Evolutionary conservation across 2,329 filamentous ascomycete species (phyloP).

Genomic region (Aspergillus pseudonomiae): DNA sequence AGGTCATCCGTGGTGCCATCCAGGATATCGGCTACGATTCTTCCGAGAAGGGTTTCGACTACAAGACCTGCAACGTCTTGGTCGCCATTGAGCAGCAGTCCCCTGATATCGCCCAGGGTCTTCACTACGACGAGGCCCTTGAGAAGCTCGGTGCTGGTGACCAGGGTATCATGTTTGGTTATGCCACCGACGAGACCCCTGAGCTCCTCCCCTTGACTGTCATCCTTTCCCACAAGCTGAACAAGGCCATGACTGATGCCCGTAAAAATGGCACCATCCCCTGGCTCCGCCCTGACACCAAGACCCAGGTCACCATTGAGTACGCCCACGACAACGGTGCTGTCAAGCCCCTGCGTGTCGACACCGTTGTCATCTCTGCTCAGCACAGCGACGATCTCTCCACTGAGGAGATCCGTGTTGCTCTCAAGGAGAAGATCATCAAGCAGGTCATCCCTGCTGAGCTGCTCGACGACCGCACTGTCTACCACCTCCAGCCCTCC

Average conservation of each 20-base stretch:
- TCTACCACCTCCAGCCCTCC: slow-evolving; percentile 99
- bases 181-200: slow-evolving; percentile 98
- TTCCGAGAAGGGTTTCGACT: slow-evolving; percentile 97
- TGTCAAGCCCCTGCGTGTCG: slow-evolving; percentile 86
- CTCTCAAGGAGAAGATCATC: slow-evolving; percentile 97
- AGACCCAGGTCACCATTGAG: slow-evolving; percentile 99
- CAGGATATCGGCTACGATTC: slow-evolving; percentile 99
- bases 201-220: slow-evolving; percentile 95
- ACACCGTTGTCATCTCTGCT: slow-evolving; percentile 95
- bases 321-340: slow-evolving; percentile 94
- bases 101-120: slow-evolving; percentile 97
- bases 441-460: slow-evolving; percentile 89
- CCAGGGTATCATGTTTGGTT: slow-evolving; percentile 99
- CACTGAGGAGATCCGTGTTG: slow-evolving; percentile 89
- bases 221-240: slow-evolving; percentile 94
- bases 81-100: slow-evolving; percentile 99
- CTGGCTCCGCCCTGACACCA: slow-evolving; percentile 97
- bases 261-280: slow-evolving; percentile 84
- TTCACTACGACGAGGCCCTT: slow-evolving; percentile 95
- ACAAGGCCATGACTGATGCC: slow-evolving; percentile 88
- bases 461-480: slow-evolving; percentile 88
- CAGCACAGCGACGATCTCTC: slow-evolving; percentile 88
- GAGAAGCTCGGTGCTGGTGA: slow-evolving; percentile 98
- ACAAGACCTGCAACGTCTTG: slow-evolving; percentile 99
- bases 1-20: slow-evolving; percentile 89